Percentiles rank a stretch among this genome's conserved stretches.
Conservation (phyloP, 768 basidiomycete species). For the Pleurotus sapidus region DNA sequence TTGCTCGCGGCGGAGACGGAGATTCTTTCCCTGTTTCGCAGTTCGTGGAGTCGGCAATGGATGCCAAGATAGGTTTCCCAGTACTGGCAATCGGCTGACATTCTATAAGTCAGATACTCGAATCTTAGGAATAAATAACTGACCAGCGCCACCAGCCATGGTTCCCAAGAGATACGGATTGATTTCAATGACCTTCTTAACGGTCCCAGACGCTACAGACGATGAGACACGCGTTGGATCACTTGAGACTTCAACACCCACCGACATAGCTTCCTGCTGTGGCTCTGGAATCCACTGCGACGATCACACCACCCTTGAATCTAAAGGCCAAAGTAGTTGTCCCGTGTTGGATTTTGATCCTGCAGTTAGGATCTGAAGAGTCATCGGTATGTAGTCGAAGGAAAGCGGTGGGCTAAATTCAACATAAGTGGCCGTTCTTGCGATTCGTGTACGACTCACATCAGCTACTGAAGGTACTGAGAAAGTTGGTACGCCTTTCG, state of each 20-base stretch:
- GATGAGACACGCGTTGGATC: background rate
- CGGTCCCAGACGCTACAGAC: slow-evolving; percentile 83
- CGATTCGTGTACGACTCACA: slow-evolving; percentile 41
- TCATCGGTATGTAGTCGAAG: slow-evolving; percentile 94
- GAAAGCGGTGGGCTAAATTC: slow-evolving; percentile 79
- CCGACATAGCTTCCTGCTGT: slow-evolving; percentile 97
- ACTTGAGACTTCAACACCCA: slow-evolving; percentile 30
- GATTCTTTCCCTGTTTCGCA: slow-evolving; percentile 94
- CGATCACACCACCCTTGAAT: slow-evolving; percentile 95
- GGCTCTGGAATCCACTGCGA: slow-evolving; percentile 98
- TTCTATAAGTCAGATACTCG: background rate
- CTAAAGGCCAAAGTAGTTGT: slow-evolving; percentile 98
- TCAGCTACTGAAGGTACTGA: slow-evolving; percentile 71
- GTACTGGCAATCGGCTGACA: slow-evolving; percentile 87
- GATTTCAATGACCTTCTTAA: slow-evolving; percentile 99
- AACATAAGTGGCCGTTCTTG: slow-evolving; percentile 9
- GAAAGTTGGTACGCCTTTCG: slow-evolving; percentile 71
- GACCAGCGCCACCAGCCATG: slow-evolving; percentile 98
- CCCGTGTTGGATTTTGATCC: slow-evolving; percentile 98
- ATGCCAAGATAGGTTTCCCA: slow-evolving; percentile 99
- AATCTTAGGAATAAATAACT: slow-evolving; percentile 20
- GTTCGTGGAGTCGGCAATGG: slow-evolving; percentile 94
- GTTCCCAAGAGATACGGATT: slow-evolving; percentile 98
- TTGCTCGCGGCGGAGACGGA: slow-evolving; percentile 99
- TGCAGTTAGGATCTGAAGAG: slow-evolving; percentile 88